These are phyloP conservation scores for Leccinum boreale DNA, from an alignment of 768 basidiomycete genomes.

Conservation along the genomic window DNA sequence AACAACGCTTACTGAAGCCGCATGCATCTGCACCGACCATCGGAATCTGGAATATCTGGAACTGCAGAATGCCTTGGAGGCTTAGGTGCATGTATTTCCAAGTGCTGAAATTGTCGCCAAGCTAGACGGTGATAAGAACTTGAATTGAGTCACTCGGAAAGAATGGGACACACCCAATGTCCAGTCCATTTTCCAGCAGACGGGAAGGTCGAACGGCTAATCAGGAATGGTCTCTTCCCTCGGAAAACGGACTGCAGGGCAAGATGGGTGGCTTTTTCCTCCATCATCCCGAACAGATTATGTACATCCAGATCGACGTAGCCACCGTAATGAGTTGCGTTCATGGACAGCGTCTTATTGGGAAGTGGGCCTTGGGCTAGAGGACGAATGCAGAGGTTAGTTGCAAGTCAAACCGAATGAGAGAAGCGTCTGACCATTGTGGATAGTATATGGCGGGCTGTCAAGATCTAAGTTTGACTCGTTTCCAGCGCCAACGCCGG, in stretches of 20 bases:
- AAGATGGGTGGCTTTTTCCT: conserved; percentile 61
- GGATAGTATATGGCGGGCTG: conserved; percentile 63
- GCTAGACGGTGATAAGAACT: conserved; percentile 31
- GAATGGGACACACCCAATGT: conserved; percentile 51
- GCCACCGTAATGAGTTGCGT: conserved; percentile 66
- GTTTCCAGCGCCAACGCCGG: conserved; percentile 45
- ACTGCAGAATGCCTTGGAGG: conserved; percentile 76
- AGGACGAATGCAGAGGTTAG: neutral
- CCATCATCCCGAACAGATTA: conserved; percentile 71
- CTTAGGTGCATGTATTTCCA: conserved; percentile 71
- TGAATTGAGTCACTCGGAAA: neutral
- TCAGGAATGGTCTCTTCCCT: conserved; percentile 66
- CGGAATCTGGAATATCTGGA: conserved; percentile 81
- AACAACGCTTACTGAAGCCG: conserved; percentile 27
- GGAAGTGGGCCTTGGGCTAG: conserved; percentile 53
- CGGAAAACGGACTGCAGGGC: conserved; percentile 53
- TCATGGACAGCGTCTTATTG: conserved; percentile 58
- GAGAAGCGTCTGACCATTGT: conserved; percentile 50
- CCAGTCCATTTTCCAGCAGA: conserved; percentile 69
- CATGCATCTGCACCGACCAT: conserved; percentile 78
- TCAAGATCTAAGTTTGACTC: conserved; percentile 50
- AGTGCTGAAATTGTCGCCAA: conserved; percentile 74
- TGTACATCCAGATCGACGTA: conserved; percentile 64
- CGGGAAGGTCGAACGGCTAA: conserved; percentile 67
- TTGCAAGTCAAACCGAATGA: neutral